Evolutionary conservation across 805 yeast genomes (phyloP).

Genomic region (Wickerhamomyces strasburgensis): DNA sequence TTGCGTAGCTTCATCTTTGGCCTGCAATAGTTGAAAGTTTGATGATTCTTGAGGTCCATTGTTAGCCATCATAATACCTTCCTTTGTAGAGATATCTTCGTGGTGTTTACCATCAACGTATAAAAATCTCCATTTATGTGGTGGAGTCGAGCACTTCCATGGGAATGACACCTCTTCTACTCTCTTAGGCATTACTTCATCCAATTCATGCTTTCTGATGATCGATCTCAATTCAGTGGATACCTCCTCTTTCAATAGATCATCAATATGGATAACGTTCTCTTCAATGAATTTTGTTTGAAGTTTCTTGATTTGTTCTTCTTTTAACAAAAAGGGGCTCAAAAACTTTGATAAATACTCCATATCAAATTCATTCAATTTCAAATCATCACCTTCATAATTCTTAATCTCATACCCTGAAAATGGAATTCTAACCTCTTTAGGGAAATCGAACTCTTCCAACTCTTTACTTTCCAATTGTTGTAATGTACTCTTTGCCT

Average conservation of each 20-base stretch:
- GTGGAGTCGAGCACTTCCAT: constrained; percentile 91
- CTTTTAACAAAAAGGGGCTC: constrained; percentile 45
- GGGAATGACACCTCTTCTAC: constrained; percentile 57
- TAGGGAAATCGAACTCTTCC: constrained; percentile 80
- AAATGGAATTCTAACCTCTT: constrained; percentile 44
- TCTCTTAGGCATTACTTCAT: constrained; percentile 51
- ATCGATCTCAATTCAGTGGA: constrained; percentile 41
- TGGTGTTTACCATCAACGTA: constrained; percentile 65
- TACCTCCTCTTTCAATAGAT: constrained; percentile 55
- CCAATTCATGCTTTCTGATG: constrained; percentile 56
- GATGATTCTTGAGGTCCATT: constrained; percentile 45
- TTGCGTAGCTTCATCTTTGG: constrained; percentile 27
- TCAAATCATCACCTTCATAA: constrained; percentile 12
- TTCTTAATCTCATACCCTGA: constrained; percentile 34
- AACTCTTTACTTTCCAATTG: constrained; percentile 72
- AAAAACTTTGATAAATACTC: constrained; percentile 49
- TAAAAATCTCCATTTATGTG: constrained; percentile 85
- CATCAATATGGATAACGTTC: constrained; percentile 62
- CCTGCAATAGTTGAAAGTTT: constrained; percentile 40
- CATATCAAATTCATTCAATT: constrained; percentile 38
- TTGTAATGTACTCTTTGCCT: constrained; percentile 70
- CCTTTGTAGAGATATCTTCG: constrained; percentile 25
- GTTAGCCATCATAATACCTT: constrained; percentile 30
- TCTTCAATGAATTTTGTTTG: constrained; percentile 55
- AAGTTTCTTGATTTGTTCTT: constrained; percentile 36